Percentiles rank a stretch among this genome's conserved stretches.
Conservation (phyloP, 208 protist species). For the Crithidia sp. region DNA sequence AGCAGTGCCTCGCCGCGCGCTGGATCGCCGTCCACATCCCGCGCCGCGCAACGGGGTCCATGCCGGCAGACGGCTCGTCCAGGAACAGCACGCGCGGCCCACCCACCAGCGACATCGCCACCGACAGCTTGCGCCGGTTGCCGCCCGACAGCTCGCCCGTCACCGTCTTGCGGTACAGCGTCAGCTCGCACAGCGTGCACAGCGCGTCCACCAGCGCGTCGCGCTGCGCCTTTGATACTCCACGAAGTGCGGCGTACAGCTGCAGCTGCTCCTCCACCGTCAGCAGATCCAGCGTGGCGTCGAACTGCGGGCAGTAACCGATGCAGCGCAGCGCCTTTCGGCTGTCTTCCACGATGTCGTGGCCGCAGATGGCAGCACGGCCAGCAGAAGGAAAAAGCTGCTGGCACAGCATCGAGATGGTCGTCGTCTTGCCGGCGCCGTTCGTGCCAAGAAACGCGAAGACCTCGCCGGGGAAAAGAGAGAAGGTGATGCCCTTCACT, state of each 20-base stretch:
- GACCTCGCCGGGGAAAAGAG: constrained; percentile 72
- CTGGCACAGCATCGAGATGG: constrained; percentile 84
- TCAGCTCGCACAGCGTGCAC: constrained; percentile 34
- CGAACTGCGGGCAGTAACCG: constrained; percentile 97
- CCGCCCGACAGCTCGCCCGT: constrained; percentile 48
- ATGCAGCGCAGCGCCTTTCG: constrained; percentile 65
- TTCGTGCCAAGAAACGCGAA: constrained; percentile 92
- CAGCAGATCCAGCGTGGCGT: constrained; percentile 91
- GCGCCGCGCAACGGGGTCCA: constrained; percentile 64
- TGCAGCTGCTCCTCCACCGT: constrained; percentile 93
- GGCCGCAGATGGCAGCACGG: constrained; percentile 44
- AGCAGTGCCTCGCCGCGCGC: constrained; percentile 54
- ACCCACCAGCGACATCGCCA: constrained; percentile 72
- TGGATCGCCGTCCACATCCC: constrained; percentile 73
- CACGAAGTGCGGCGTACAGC: constrained; percentile 39
- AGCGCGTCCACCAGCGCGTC: constrained; percentile 36
- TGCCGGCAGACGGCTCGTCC: constrained; percentile 74
- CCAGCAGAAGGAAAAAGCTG: constrained; percentile 74
- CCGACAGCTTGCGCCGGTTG: constrained; percentile 69
- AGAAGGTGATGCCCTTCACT: constrained; percentile 77
- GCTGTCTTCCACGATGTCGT: constrained; percentile 53
- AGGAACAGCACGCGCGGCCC: constrained; percentile 54
- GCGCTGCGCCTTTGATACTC: constrained; percentile 28
- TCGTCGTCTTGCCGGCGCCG: constrained; percentile 89
- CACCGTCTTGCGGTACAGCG: constrained; percentile 29